Conservation (phyloP, 257 asterid genomes). For the Ehretia macrophylla region DNA sequence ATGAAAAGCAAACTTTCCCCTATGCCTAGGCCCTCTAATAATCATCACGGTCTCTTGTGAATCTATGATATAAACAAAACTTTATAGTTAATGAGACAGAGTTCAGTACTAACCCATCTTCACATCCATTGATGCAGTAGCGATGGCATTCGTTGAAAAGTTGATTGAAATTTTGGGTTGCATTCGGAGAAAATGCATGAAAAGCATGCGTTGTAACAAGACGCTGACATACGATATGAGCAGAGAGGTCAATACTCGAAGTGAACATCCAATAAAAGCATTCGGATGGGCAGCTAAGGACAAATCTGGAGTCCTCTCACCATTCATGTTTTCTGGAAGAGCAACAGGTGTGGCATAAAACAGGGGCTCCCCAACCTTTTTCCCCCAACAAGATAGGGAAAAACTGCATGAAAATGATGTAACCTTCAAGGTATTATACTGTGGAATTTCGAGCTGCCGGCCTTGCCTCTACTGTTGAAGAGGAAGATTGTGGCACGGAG, state of each 20-base stretch:
- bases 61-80: too few relatives aligned
- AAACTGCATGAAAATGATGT: conserved; percentile 21
- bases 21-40: too few relatives aligned
- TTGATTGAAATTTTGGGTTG: background rate
- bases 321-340: conserved; percentile 22
- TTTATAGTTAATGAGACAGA: too few relatives aligned
- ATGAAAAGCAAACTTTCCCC: too few relatives aligned
- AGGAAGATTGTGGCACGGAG: conserved; percentile 6
- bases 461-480: background rate
- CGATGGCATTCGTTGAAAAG: background rate
- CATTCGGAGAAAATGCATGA: conserved; percentile 2
- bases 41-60: too few relatives aligned
- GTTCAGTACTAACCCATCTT: too few relatives aligned
- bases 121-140: background rate
- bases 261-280: conserved; percentile 17
- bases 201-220: too few relatives aligned
- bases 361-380: too few relatives aligned
- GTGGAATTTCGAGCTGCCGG: conserved; percentile 16
- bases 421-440: conserved; percentile 14
- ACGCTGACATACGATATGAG: too few relatives aligned
- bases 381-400: too few relatives aligned
- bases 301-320: conserved; percentile 17
- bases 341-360: too few relatives aligned
- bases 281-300: conserved; percentile 22
- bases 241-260: conserved; percentile 5